phyloP scores from a whole-genome alignment of 371 early-diverging fungal species.

The Apophysomyces elegans region DNA sequence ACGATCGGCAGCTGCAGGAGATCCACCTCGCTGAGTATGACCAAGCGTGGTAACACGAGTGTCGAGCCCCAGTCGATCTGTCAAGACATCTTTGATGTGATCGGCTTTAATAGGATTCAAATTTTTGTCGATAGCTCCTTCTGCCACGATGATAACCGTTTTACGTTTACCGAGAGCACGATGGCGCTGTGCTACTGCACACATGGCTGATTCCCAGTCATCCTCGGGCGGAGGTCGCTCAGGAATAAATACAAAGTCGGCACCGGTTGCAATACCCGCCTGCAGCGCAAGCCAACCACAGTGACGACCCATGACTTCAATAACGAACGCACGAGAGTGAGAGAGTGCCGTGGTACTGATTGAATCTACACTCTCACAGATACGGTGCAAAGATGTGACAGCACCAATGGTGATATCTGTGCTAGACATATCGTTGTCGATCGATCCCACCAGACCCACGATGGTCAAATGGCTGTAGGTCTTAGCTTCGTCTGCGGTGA shows the following conservation, averaged over 20 bases:
- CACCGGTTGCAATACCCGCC: conserved; percentile 84
- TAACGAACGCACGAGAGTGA: conserved; percentile 96
- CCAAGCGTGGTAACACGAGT: conserved; percentile 96
- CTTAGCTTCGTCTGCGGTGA: conserved; percentile 61
- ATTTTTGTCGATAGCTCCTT: conserved; percentile 95
- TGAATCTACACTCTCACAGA: conserved; percentile 96
- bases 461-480: conserved; percentile 77
- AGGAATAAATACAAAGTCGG: conserved; percentile 98
- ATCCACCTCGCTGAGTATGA: conserved; percentile 99
- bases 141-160: conserved; percentile 95
- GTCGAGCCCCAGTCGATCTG: conserved; percentile 83
- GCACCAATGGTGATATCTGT: conserved; percentile 98
- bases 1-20: conserved; percentile 94
- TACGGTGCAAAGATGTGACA: conserved; percentile 92
- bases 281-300: conserved; percentile 99
- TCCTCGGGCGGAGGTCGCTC: conserved; percentile 89
- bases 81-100: conserved; percentile 83
- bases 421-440: conserved; percentile 96
- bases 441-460: conserved; percentile 95
- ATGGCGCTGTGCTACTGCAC: conserved; percentile 72
- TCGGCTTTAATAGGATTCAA: conserved; percentile 91
- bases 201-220: conserved; percentile 91
- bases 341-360: conserved; percentile 94
- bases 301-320: conserved; percentile 99
- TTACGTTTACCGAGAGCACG: conserved; percentile 87